Percentiles rank a stretch among this genome's conserved stretches.
Conservation (phyloP, 2,329 filamentous ascomycete species). For the Neonectria magnoliae region DNA sequence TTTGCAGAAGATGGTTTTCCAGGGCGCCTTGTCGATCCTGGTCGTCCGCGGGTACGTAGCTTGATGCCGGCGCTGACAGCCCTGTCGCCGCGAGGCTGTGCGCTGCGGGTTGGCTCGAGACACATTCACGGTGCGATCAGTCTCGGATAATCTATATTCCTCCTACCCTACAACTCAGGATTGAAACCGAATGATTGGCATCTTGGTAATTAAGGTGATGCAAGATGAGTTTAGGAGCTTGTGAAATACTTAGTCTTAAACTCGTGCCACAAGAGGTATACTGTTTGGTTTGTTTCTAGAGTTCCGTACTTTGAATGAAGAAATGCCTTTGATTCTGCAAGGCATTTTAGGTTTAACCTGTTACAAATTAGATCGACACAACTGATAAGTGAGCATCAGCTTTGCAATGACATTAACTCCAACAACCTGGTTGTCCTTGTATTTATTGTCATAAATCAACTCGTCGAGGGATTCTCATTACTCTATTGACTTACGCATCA, state of each 20-base stretch:
- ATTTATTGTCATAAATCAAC: background rate
- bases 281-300: too few relatives aligned
- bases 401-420: too few relatives aligned
- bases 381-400: too few relatives aligned
- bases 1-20: slow-evolving; percentile 20
- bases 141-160: slow-evolving; percentile 5
- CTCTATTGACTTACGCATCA: slow-evolving; percentile 31
- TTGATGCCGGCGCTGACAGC: slow-evolving; percentile 18
- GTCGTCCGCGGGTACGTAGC: slow-evolving; percentile 20
- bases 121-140: background rate
- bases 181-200: background rate
- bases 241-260: background rate
- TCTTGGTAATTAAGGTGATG: too few relatives aligned
- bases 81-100: slow-evolving; percentile 13
- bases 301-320: too few relatives aligned
- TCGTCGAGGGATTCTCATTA: slow-evolving; percentile 28
- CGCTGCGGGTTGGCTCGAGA: slow-evolving; percentile 6
- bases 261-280: too few relatives aligned
- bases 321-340: too few relatives aligned
- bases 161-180: slow-evolving; percentile 7
- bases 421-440: background rate
- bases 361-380: too few relatives aligned
- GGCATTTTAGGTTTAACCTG: too few relatives aligned
- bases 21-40: slow-evolving; percentile 26
- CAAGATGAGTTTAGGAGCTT: background rate